These are phyloP conservation scores for Aspergillus sp. DNA, from an alignment of 2,329 filamentous ascomycete species.

Conservation along the genomic window DNA sequence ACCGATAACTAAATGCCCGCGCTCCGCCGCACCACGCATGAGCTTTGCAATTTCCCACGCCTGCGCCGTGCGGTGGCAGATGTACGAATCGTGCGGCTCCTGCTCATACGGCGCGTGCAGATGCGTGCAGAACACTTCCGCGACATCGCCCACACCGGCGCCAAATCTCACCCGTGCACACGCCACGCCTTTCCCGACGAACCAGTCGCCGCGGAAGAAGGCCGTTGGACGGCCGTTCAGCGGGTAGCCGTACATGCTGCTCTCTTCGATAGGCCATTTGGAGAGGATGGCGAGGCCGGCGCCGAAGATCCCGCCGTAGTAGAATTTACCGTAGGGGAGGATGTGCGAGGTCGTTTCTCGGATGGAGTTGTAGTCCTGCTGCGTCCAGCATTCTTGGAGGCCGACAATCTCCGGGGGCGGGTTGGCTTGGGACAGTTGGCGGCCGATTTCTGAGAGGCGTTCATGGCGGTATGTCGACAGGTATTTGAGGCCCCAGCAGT, in stretches of 20 bases:
- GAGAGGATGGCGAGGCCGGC: conserved; percentile 83
- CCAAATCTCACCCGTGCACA: conserved; percentile 71
- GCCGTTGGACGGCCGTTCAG: conserved; percentile 88
- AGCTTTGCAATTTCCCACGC: conserved; percentile 92
- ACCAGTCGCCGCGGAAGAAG: conserved; percentile 94
- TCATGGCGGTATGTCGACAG: conserved; percentile 69
- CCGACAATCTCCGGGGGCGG: conserved; percentile 76
- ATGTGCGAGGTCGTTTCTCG: conserved; percentile 63
- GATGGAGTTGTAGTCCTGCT: conserved; percentile 72
- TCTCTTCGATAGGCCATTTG: conserved; percentile 86
- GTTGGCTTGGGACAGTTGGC: conserved; percentile 59
- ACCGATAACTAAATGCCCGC: conserved; percentile 74
- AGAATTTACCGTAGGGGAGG: conserved; percentile 88
- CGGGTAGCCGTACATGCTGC: conserved; percentile 76
- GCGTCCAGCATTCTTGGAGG: conserved; percentile 92
- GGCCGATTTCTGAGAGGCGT: conserved; percentile 76
- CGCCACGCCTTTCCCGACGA: conserved; percentile 87
- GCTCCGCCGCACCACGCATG: conserved; percentile 69
- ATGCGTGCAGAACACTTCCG: conserved; percentile 92
- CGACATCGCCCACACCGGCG: conserved; percentile 53
- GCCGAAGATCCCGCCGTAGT: conserved; percentile 80
- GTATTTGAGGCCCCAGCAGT: conserved; percentile 94
- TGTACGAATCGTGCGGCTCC: conserved; percentile 72
- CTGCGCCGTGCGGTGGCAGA: conserved; percentile 83
- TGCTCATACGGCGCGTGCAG: conserved; percentile 80